A percentile compares a stretch with the other conserved stretches of the same genome.
These are phyloP conservation scores for Cucurbita argyrosperma DNA, from an alignment of 306 rosid genomes.

Conservation along the genomic window DNA sequence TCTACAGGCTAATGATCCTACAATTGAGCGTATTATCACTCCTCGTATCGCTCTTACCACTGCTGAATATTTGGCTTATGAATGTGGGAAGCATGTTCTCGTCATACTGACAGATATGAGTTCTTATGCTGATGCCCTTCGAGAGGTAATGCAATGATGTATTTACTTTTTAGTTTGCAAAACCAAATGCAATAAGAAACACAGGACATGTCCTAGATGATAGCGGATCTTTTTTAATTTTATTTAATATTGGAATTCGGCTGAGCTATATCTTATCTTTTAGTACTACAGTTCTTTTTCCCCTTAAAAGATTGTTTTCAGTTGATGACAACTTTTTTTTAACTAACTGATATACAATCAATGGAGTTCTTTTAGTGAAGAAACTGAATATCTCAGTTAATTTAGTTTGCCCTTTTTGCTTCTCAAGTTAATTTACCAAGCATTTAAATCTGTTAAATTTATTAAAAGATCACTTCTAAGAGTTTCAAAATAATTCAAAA, in stretches of 20 bases:
- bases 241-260: neutral
- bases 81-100: conserved; percentile 98
- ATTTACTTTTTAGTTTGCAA: neutral
- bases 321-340: neutral
- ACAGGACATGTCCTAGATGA: neutral
- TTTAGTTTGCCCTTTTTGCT: neutral
- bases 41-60: conserved; percentile 99
- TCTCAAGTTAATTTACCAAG: neutral
- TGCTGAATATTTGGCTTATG: conserved; percentile 98
- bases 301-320: neutral
- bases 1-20: conserved; percentile 95
- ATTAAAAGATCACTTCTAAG: neutral
- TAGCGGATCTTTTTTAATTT: neutral
- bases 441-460: neutral
- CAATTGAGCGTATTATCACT: conserved; percentile 97
- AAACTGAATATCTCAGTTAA: neutral
- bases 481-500: neutral
- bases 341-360: neutral
- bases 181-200: neutral
- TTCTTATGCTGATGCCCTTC: conserved; percentile 99
- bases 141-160: conserved; percentile 54
- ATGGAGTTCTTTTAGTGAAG: neutral
- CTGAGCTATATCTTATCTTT: no score
- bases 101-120: conserved; percentile 99
- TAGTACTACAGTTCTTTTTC: neutral